Evolutionary conservation across 2,329 filamentous ascomycete species (phyloP), one percentile per base, ranked within the genome.

Genomic region (Paraphoma chrysanthemicola): DNA sequence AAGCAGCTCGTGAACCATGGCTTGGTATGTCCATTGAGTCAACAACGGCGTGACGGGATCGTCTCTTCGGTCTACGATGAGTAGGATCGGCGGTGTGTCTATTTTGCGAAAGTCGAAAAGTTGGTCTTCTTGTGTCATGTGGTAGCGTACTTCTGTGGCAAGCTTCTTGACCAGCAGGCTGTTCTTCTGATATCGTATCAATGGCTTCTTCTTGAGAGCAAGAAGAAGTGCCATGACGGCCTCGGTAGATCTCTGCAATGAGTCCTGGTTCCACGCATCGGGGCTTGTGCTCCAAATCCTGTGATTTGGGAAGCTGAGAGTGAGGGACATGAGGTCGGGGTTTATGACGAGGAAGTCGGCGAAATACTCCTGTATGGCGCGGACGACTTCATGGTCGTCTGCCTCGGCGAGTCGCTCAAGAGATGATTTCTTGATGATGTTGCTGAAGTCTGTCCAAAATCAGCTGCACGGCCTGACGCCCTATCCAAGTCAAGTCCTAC

Each of bases 1-100:
- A 11, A 99, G 83, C 1, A 98, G 81, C 71, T 99, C 95, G 74
- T 99, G 95, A 0, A 99, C 95, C 93, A 99, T 99, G n/a, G 95
- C 95, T 78, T 99, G 95, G 72, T 99, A 99, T 28, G 95, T 99
- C 95, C 95, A 99, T 75, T 99, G 95, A 2, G 93, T 97, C 47
- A 99, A 84, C 10, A 99, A 81, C 0, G 95, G 95, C 3, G 95
- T 99, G 48, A 98, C 90, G 0, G 95, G 94, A 70, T 99, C 95
- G 72, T 97, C 93, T 75, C 95, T 87, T 42, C 95, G 88, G 77
- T 99, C 95, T 30, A 99, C 80, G 51, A 99, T 87, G 33, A 99
- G 83, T 12, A 99, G 82, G 66, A 99, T 93, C 0, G 96, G 95
- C 8, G 94, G 91, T 0, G 95, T 99, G 76, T 99, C 95, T 50